Base-by-base conservation (phyloP, 139 green algal species). In the Volvox reticuliferus region DNA sequence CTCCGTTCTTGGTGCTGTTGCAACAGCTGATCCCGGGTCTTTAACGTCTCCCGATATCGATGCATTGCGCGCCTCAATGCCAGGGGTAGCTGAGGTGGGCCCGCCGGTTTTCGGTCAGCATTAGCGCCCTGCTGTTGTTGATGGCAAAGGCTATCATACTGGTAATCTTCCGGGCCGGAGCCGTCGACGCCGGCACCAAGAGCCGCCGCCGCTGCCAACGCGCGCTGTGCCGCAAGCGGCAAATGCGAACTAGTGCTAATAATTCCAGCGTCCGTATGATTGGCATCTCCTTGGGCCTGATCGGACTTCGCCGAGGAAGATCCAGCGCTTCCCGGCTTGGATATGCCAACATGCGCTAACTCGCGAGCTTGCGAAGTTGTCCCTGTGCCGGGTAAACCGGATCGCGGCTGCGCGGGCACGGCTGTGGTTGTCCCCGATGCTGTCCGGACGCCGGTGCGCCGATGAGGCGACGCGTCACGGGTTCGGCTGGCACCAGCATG, bases 211-310 rank as follows among this genome's bases (percentile, higher is more conserved):
- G 86, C 86, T 17, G 86, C n/a, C 44, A 90, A 22, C 14, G 86
- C 86, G 20, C 86, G 86, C 73, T 90, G 86, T 22, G 86, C 86
- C 12, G 73, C 86, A 2, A 90, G 50, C 50, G 86, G 86, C 73
- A 90, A 75, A 44, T 90, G 73, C 6, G 73, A 76, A 18, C 5
- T 20, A 35, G 24, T 32, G 37, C 44, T 26, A 22, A 44, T 24
- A 33, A 67, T 28, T 26, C 12, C 79, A 36, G 20, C 35, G 28
- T 86, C 80, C 26, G 80, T 19, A 26, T 13, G 13, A 16, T 2
- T 55, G 44, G 44, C 44, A 55, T 55, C 44, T 55, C 44, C 44
- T 55, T 55, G 44, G 9, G 44, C 24, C 76, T 55, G 33, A 32
- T 61, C 76, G 65, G 65, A 55, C 44, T 55, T 55, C 5, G 44